Percentiles rank a stretch among this genome's conserved stretches.
Conservation (phyloP, 2,329 filamentous ascomycete genomes). For the Canariomyces notabilis region DNA sequence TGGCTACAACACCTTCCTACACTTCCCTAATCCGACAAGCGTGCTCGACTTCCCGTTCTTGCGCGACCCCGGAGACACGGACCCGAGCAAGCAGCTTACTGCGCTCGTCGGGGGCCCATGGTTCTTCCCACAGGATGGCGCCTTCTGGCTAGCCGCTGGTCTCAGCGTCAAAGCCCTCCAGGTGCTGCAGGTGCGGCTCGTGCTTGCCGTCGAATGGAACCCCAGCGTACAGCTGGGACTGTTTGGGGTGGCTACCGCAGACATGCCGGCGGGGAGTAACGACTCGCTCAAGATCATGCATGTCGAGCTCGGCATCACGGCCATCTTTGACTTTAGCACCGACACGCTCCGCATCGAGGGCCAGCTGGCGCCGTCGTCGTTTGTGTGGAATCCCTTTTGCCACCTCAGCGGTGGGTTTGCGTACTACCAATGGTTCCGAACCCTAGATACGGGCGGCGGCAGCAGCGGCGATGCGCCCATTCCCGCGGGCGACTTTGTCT, state of each 20-base stretch:
- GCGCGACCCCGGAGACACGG: not conserved
- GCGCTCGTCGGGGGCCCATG: slow-evolving; percentile 20
- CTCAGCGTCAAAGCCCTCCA: slow-evolving; percentile 36
- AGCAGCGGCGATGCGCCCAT: not conserved
- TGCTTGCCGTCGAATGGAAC: slow-evolving; percentile 32
- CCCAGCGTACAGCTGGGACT: slow-evolving; percentile 27
- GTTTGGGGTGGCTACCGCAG: slow-evolving; percentile 8
- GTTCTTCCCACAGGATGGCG: slow-evolving; percentile 29
- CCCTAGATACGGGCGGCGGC: too few species aligned
- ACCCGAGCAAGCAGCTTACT: not conserved
- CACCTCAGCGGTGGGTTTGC: slow-evolving; percentile 36
- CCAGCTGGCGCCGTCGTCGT: slow-evolving; percentile 33
- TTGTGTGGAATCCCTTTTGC: slow-evolving; percentile 30
- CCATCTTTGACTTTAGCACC: slow-evolving; percentile 26
- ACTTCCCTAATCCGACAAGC: slow-evolving; percentile 27
- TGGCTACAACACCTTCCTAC: slow-evolving; percentile 35
- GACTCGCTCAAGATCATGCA: slow-evolving; percentile 8
- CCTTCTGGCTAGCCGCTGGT: slow-evolving; percentile 36
- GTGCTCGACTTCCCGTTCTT: slow-evolving; percentile 33
- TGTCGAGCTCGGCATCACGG: slow-evolving; percentile 31
- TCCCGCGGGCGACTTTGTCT: slow-evolving; percentile 41
- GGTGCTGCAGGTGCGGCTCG: slow-evolving; percentile 33
- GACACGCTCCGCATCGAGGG: slow-evolving; percentile 31
- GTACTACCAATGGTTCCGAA: slow-evolving; percentile 15
- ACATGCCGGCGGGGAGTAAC: slow-evolving; percentile 2